Percentiles rank a stretch among this genome's conserved stretches.
Conservation (phyloP, 768 basidiomycete genomes). For the Boletus insuetus region DNA sequence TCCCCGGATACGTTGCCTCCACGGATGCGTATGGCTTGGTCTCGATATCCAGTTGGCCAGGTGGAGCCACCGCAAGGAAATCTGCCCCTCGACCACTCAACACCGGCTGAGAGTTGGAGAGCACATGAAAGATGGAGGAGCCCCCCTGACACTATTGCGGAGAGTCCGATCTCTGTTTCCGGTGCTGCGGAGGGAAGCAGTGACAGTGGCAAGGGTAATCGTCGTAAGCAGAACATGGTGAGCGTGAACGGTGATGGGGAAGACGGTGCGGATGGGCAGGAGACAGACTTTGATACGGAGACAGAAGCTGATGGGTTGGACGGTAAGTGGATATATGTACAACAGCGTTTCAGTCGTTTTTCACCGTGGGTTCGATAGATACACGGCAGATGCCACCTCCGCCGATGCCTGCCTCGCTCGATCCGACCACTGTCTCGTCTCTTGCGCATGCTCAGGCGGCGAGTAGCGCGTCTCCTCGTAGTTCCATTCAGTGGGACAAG, state of each 20-base stretch:
- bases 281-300: slow-evolving; percentile 33
- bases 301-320: slow-evolving; percentile 26
- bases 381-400: slow-evolving; percentile 49
- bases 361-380: slow-evolving; percentile 27
- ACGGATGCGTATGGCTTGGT: slow-evolving; percentile 57
- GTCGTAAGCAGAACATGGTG: neutral
- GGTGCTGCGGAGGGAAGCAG: slow-evolving; percentile 1
- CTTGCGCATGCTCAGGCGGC: slow-evolving; percentile 19
- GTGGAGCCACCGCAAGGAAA: slow-evolving; percentile 5
- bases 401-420: slow-evolving; percentile 44
- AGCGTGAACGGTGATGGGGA: slow-evolving; percentile 7
- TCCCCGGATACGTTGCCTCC: slow-evolving; percentile 45
- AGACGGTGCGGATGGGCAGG: slow-evolving; percentile 23
- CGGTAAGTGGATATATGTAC: slow-evolving; percentile 15
- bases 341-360: neutral
- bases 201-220: neutral
- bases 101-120: slow-evolving; percentile 9
- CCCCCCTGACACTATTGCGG: slow-evolving; percentile 14
- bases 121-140: slow-evolving; percentile 24
- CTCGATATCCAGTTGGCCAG: slow-evolving; percentile 12
- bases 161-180: slow-evolving; percentile 19
- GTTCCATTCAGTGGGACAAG: slow-evolving; percentile 13
- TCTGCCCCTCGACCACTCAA: neutral
- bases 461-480: slow-evolving; percentile 21
- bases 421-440: slow-evolving; percentile 39